Evolutionary conservation across 495 filamentous ascomycete genomes (phyloP), one percentile per base, ranked within the genome.

Genomic region (Massariosphaeria phaeospora): DNA sequence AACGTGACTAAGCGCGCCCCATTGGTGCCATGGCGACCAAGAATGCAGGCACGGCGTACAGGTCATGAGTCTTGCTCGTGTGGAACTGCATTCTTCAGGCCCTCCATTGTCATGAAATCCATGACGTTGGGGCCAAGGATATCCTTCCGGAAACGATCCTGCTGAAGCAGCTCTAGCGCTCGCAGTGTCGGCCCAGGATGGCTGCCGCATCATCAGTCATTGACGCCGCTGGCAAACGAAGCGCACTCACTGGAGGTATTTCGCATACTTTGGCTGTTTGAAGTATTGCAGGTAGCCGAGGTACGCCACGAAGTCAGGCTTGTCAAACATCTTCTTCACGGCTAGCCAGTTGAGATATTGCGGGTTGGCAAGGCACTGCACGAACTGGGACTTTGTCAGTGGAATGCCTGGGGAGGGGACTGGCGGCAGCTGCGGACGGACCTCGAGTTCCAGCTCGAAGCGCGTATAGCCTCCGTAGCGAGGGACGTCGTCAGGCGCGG

Each of bases 251-350:
- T 57, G 84, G 38, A 95, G 70, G 66, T 86, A 94, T 57, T 85
- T 87, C 49, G 84, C 72, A 63, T 94, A 95, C 49, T 88, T 81
- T n/a, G 88, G 88, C 10, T 80, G 79, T 50, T 77, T 78, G 79
- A 83, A 95, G 77, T 95, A 94, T 57, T 83, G 84, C 48, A 95
- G 82, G 66, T 95, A 95, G 46, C 72, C 73, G 31, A 94, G 83
- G 67, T 95, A 95, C 41, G 80, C 83, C 38, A 90, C 72, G 69
- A 94, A 95, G 15, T 79, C 74, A 18, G 83, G 79, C 36, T 84
- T 69, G 67, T 76, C 72, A 63, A 85, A 67, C 66, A 75, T 64
- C 68, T 71, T 71, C 63, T 57, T 65, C 39, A 42, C 69, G 66
- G 63, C 89, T 15, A 95, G 82, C 61, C 91, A 82, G 61, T 88